phyloP scores from a whole-genome alignment of 1,139 yeast species.

The Protomyces pachydermus region DNA sequence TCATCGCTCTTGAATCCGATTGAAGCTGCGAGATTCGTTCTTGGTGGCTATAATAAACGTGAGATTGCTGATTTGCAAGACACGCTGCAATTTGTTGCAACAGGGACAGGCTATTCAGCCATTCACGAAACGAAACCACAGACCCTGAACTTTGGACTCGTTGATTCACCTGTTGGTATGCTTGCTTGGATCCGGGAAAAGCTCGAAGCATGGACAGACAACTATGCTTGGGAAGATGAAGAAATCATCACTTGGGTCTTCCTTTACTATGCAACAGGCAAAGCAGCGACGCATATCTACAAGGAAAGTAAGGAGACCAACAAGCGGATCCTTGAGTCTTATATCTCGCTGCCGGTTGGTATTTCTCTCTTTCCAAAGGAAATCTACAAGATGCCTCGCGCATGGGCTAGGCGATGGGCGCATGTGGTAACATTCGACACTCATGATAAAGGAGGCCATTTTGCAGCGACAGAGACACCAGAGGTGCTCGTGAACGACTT shows the following conservation, averaged over 20 bases:
- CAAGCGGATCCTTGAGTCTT: neutral
- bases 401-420: constrained; percentile 14
- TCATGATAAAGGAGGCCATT: constrained; percentile 24
- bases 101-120: constrained; percentile 19
- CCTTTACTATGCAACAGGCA: constrained; percentile 15
- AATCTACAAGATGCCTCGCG: constrained; percentile 17
- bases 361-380: constrained; percentile 24
- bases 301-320: constrained; percentile 1
- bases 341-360: constrained; percentile 17
- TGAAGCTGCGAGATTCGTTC: constrained; percentile 15
- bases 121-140: constrained; percentile 25
- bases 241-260: constrained; percentile 25
- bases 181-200: constrained; percentile 27
- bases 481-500: constrained; percentile 21
- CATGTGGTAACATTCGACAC: constrained; percentile 5
- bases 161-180: constrained; percentile 26
- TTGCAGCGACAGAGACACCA: constrained; percentile 24
- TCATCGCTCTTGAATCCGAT: constrained; percentile 16
- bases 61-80: constrained; percentile 3
- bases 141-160: constrained; percentile 20
- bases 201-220: constrained; percentile 16
- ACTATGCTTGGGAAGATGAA: constrained; percentile 16
- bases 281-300: constrained; percentile 26
- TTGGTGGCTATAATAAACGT: constrained; percentile 4
- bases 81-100: constrained; percentile 3